These are phyloP conservation scores for Trichoderma virens DNA, from an alignment of 495 filamentous ascomycete species.

Conservation along the genomic window DNA sequence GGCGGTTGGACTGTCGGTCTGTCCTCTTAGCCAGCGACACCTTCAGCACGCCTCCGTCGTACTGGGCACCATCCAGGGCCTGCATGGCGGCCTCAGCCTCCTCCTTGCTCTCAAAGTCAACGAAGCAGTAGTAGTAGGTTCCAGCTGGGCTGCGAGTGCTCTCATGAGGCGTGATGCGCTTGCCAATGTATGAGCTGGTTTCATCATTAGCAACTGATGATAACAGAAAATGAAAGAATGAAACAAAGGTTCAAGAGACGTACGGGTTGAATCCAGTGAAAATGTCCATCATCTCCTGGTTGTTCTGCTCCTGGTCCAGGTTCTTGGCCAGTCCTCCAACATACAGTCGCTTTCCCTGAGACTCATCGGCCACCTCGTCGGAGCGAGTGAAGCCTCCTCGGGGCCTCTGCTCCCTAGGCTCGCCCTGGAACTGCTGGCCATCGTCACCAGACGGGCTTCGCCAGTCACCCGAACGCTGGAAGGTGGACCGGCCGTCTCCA, in stretches of 20 bases:
- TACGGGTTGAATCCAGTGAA: slow-evolving; percentile 51
- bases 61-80: slow-evolving; percentile 21
- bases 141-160: slow-evolving; percentile 43
- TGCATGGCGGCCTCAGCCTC: slow-evolving; percentile 42
- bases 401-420: not conserved
- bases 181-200: slow-evolving; percentile 49
- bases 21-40: not conserved
- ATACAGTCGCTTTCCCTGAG: slow-evolving; percentile 48
- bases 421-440: slow-evolving; percentile 15
- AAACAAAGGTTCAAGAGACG: slow-evolving; percentile 15
- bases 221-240: slow-evolving; percentile 4
- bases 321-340: slow-evolving; percentile 56
- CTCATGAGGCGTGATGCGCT: slow-evolving; percentile 52
- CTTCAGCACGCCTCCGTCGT: not conserved
- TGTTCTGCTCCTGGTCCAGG: slow-evolving; percentile 45
- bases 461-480: slow-evolving; percentile 36
- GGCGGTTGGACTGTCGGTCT: not conserved
- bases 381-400: slow-evolving; percentile 16
- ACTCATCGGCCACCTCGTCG: slow-evolving; percentile 10
- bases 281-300: slow-evolving; percentile 46
- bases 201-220: not conserved
- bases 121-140: slow-evolving; percentile 61
- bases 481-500: slow-evolving; percentile 18
- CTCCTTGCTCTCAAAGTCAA: slow-evolving; percentile 50
- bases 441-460: slow-evolving; percentile 3